Evolutionary conservation across 805 yeast species (phyloP), one percentile per base, ranked within the genome.

Genomic region (Danielia oregonensis): DNA sequence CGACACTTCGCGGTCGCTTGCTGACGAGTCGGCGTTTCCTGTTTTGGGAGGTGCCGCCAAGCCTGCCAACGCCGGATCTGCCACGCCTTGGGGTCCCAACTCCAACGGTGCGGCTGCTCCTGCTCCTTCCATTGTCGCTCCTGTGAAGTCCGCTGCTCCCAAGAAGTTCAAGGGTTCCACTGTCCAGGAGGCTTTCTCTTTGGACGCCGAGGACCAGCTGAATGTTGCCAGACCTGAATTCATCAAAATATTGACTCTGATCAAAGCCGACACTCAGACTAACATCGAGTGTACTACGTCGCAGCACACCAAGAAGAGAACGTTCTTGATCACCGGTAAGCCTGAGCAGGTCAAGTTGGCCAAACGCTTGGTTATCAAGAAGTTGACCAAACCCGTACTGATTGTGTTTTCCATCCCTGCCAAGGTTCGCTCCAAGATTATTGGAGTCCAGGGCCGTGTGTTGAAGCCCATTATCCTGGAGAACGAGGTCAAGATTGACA

Each of bases 371-470:
- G 72, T 91, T 37, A 72, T 85, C 41, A 80, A 78, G 53, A 82
- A 77, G 48, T 71, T 91, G 55, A 81, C 94, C 24, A 82, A 80
- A 57, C 94, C 94, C 35, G 76, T 82, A 37, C 64, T 63, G 5
- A 62, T 76, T 30, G 61, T 68, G 19, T 75, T 89, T 54, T 56
- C 70, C 19, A 76, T 89, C 34, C 97, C 97, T 21, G 75, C 89
- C 10, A 76, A 75, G 46, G 72, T 86, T 39, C 76, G 93, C 60
- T 74, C 94, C 6, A 74, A 76, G 32, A 76, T 89, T 39, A 89
- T 89, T 61, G 97, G 97, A 39, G 73, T 89, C 28, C 85, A 82
- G 56, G 97, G 97, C 56, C 75, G 72, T 49, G 82, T 72, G 41
- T 76, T 89, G 61, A 85, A 79, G 57, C 89, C 93, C 39, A 85